phyloP scores from a whole-genome alignment of 2,329 filamentous ascomycete genomes.

The Malbranchea cinnamomea region DNA sequence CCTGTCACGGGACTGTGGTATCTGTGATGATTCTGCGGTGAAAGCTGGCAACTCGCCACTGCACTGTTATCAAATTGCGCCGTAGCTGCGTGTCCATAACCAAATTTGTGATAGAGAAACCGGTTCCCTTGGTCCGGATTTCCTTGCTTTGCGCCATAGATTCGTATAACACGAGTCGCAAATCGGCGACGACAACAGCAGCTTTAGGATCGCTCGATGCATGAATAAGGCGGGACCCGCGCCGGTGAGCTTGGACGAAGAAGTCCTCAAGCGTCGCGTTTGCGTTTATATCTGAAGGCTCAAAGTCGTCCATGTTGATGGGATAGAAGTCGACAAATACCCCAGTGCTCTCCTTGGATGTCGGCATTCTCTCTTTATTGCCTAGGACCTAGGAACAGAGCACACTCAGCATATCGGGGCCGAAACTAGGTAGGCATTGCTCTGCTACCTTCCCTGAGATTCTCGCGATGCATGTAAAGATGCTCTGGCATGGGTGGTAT shows the following conservation, averaged over 20 bases:
- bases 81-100: constrained; percentile 19
- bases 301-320: constrained; percentile 26
- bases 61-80: constrained; percentile 21
- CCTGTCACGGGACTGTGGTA: constrained; percentile 31
- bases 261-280: constrained; percentile 27
- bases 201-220: constrained; percentile 13
- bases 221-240: constrained; percentile 18
- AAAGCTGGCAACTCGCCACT: constrained; percentile 28
- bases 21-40: constrained; percentile 33
- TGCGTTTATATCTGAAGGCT: constrained; percentile 19
- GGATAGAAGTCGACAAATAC: constrained; percentile 23
- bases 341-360: constrained; percentile 22
- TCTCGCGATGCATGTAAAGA: too few species aligned
- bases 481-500: too few species aligned
- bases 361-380: constrained; percentile 15
- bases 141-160: constrained; percentile 19
- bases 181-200: constrained; percentile 23
- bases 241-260: constrained; percentile 22
- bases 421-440: too few species aligned
- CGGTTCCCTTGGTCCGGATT: constrained; percentile 31
- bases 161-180: constrained; percentile 23
- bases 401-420: too few species aligned
- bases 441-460: too few species aligned
- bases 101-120: constrained; percentile 29
- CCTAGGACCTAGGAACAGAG: too few species aligned